phyloP scores from a whole-genome alignment of 257 asterid species.

The Nicotiana obtusifolia region DNA sequence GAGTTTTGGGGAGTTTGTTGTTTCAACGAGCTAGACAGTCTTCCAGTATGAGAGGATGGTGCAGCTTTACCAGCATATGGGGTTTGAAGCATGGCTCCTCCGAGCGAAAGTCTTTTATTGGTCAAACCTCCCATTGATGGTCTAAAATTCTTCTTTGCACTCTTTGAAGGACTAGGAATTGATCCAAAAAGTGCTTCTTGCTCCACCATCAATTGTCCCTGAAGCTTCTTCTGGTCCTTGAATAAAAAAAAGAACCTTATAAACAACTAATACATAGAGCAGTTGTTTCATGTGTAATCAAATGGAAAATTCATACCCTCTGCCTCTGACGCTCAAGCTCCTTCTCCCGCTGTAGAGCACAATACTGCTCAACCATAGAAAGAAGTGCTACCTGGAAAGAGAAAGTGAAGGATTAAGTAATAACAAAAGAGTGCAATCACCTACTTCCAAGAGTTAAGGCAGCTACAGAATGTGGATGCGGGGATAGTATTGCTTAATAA shows the following conservation, averaged over 20 bases:
- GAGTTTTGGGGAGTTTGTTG: constrained; percentile 22
- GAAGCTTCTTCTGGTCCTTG: constrained; percentile 85
- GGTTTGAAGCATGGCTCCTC: constrained; percentile 62
- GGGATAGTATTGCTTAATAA: not conserved
- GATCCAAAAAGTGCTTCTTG: constrained; percentile 84
- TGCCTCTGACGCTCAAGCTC: constrained; percentile 78
- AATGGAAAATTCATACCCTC: constrained; percentile 43
- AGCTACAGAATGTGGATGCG: not conserved
- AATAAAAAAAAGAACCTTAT: not conserved
- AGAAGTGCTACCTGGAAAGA: constrained; percentile 56
- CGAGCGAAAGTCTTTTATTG: constrained; percentile 55
- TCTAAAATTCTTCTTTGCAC: constrained; percentile 44
- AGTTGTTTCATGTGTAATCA: not conserved
- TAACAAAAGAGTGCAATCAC: not conserved
- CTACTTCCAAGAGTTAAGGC: not conserved
- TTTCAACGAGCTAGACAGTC: constrained; percentile 21
- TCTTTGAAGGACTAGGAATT: constrained; percentile 69
- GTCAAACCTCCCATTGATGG: constrained; percentile 42
- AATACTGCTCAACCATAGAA: constrained; percentile 64
- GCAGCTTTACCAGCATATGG: constrained; percentile 38
- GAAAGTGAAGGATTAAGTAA: not conserved
- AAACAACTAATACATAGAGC: not conserved
- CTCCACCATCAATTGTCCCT: constrained; percentile 67
- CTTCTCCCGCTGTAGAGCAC: constrained; percentile 55
- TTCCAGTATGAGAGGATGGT: constrained; percentile 27